phyloP scores from a whole-genome alignment of 129 eudicot genomes.

The Helichrysum umbraculigerum region DNA sequence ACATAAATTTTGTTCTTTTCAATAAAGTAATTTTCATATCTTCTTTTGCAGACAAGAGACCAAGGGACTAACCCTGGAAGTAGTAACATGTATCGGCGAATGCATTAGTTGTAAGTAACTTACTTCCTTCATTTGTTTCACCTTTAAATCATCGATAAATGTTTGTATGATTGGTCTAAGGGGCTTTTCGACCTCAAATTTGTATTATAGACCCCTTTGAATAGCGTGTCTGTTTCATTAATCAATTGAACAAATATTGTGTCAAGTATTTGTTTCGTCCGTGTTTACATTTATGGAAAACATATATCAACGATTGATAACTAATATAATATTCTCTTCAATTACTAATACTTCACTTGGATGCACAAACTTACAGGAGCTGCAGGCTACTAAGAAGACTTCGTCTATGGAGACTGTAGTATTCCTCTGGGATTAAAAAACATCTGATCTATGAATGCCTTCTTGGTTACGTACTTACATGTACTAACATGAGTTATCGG shows the following conservation, averaged over 20 bases:
- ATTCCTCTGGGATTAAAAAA: not conserved
- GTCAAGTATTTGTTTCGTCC: not conserved
- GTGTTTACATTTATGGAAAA: not conserved
- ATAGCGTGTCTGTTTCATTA: not conserved
- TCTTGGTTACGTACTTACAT: not conserved
- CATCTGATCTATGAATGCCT: not conserved
- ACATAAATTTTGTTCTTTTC: not conserved
- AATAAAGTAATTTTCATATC: not conserved
- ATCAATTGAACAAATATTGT: not conserved
- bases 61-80: constrained; percentile 44
- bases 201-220: not conserved
- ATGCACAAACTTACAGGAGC: constrained; percentile 11
- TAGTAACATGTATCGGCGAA: constrained; percentile 27
- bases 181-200: not conserved
- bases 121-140: not conserved
- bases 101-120: constrained; percentile 43
- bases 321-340: not conserved
- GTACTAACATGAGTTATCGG: not conserved
- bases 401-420: not conserved
- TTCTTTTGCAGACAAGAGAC: constrained; percentile 45
- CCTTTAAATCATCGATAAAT: not conserved
- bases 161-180: not conserved
- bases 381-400: constrained; percentile 10
- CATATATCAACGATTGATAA: not conserved
- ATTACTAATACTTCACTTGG: not conserved